phyloP scores from a whole-genome alignment of 2,329 filamentous ascomycete species.

The Paradendryphiella salina region DNA sequence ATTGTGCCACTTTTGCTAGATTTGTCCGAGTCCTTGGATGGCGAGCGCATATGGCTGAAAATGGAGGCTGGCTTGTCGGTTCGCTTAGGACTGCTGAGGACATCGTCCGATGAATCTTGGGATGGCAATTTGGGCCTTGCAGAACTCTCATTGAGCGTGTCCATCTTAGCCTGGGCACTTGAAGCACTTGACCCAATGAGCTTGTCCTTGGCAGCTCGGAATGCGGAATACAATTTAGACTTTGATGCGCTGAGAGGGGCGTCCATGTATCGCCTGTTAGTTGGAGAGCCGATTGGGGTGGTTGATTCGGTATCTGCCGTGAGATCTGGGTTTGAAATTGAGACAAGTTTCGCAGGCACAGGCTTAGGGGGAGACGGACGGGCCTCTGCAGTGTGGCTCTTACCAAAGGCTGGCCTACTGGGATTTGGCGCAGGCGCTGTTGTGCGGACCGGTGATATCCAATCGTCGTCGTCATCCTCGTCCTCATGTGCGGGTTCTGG shows the following conservation, averaged over 20 bases:
- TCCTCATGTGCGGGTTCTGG: constrained; percentile 13
- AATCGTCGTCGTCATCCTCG: constrained; percentile 55
- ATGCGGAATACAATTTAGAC: constrained; percentile 85
- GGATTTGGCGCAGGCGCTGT: constrained; percentile 33
- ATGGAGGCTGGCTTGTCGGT: constrained; percentile 37
- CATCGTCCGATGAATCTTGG: constrained; percentile 39
- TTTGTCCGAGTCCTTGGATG: constrained; percentile 43
- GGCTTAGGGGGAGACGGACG: constrained; percentile 43
- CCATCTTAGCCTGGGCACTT: constrained; percentile 62
- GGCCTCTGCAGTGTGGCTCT: constrained; percentile 62
- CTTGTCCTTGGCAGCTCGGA: constrained; percentile 83
- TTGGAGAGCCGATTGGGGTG: constrained; percentile 61
- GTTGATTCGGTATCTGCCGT: constrained; percentile 52
- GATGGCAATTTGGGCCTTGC: constrained; percentile 31
- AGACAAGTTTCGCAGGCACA: constrained; percentile 53
- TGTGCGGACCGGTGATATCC: constrained; percentile 58
- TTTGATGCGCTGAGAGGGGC: constrained; percentile 90
- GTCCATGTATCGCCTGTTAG: constrained; percentile 60
- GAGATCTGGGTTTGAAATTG: constrained; percentile 51
- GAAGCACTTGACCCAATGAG: constrained; percentile 72
- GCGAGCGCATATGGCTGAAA: constrained; percentile 43
- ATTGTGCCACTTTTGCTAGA: constrained; percentile 28
- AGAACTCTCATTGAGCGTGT: constrained; percentile 51
- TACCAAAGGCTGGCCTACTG: constrained; percentile 58
- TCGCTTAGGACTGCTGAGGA: constrained; percentile 42